Percentiles rank a stretch among this genome's conserved stretches.
phyloP scores from a whole-genome alignment of 2,329 filamentous ascomycete species.

The Epichloe bromicola region DNA sequence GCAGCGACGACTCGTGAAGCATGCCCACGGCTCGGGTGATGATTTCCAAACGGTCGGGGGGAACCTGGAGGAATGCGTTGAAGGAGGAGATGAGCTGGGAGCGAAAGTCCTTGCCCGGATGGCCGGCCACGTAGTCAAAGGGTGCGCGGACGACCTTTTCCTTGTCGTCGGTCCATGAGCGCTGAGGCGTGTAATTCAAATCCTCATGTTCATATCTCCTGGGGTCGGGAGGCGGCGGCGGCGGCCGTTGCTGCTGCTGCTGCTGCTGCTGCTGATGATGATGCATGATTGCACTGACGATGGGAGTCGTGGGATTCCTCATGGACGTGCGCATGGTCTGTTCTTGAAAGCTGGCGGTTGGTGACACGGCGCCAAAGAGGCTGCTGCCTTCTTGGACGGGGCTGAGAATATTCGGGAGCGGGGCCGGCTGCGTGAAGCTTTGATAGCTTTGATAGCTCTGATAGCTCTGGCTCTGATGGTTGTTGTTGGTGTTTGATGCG shows the following conservation, averaged over 20 bases:
- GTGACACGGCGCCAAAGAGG: constrained; percentile 39
- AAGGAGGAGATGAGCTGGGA: constrained; percentile 69
- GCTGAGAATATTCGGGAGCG: constrained; percentile 23
- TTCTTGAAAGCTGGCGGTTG: constrained; percentile 1
- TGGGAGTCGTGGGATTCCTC: neutral
- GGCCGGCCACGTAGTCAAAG: constrained; percentile 65
- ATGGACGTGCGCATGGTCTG: neutral
- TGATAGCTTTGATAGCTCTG: neutral
- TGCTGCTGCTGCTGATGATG: constrained; percentile 21
- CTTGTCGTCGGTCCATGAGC: constrained; percentile 58
- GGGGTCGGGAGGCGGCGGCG: constrained; percentile 34
- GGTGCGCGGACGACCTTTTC: constrained; percentile 66
- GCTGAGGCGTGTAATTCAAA: constrained; percentile 36
- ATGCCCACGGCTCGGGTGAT: constrained; percentile 74
- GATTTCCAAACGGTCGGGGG: constrained; percentile 51
- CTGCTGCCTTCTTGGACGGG: constrained; percentile 49
- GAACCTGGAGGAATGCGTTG: constrained; percentile 68
- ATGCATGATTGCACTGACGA: constrained; percentile 15
- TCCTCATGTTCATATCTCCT: constrained; percentile 41
- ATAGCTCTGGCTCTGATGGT: neutral
- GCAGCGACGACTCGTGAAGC: constrained; percentile 72
- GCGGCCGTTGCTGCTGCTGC: no score
- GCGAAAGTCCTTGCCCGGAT: constrained; percentile 77
- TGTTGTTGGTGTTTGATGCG: neutral
- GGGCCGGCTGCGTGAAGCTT: constrained; percentile 6